phyloP scores from a whole-genome alignment of 2,329 filamentous ascomycete genomes.

The Cercospora zeae-maydis region DNA sequence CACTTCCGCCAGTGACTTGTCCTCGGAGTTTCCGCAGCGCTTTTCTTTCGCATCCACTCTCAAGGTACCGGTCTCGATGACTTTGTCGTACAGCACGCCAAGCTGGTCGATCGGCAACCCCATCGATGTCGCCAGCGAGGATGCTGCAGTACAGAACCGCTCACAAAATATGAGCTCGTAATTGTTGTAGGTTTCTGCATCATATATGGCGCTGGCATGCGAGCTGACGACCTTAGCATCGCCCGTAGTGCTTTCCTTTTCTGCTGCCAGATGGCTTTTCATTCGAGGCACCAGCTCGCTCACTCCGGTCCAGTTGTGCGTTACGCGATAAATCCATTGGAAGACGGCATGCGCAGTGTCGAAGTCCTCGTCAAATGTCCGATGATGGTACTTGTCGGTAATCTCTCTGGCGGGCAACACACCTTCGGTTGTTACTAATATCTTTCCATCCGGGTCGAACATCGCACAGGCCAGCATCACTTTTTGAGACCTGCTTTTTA shows the following conservation, averaged over 20 bases:
- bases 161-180: slow-evolving; percentile 78
- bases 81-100: slow-evolving; percentile 38
- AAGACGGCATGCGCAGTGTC: slow-evolving; percentile 74
- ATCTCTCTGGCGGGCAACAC: slow-evolving; percentile 70
- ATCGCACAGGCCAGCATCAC: slow-evolving; percentile 58
- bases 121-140: slow-evolving; percentile 66
- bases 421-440: slow-evolving; percentile 68
- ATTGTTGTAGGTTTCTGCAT: slow-evolving; percentile 59
- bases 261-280: slow-evolving; percentile 62
- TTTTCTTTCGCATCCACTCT: slow-evolving; percentile 23
- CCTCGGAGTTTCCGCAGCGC: slow-evolving; percentile 13
- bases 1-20: slow-evolving; percentile 33
- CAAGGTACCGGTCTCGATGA: slow-evolving; percentile 37
- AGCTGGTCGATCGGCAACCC: slow-evolving; percentile 35
- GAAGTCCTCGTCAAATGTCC: slow-evolving; percentile 69
- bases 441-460: slow-evolving; percentile 63
- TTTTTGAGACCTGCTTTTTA: slow-evolving; percentile 50
- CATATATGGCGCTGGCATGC: slow-evolving; percentile 39
- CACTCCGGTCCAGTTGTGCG: slow-evolving; percentile 70
- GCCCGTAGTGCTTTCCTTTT: slow-evolving; percentile 35
- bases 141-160: slow-evolving; percentile 75
- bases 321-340: slow-evolving; percentile 81
- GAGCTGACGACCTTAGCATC: slow-evolving; percentile 31
- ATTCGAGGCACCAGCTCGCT: slow-evolving; percentile 67
- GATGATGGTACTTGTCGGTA: slow-evolving; percentile 67